Evolutionary conservation across 768 basidiomycete genomes (phyloP).

Genomic region (Lactarius tabidus): DNA sequence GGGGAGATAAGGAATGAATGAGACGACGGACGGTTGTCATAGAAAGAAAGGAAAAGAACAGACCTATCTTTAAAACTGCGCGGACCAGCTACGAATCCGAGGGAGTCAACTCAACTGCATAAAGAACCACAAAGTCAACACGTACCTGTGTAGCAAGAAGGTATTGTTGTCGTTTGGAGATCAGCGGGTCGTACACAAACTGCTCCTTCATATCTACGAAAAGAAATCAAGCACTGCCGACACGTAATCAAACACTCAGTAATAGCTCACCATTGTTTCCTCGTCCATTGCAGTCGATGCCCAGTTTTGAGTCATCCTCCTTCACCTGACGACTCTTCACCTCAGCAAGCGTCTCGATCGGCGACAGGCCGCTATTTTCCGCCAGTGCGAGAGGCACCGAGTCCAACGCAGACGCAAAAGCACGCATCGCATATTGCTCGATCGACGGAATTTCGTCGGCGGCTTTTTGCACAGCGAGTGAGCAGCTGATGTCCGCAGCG

Average conservation of each 20-base stretch:
- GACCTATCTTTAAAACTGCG: constrained; percentile 85
- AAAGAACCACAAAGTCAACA: constrained; percentile 12
- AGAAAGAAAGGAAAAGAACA: constrained; percentile 29
- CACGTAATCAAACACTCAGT: background rate
- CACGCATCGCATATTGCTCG: constrained; percentile 99
- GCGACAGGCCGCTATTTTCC: constrained; percentile 94
- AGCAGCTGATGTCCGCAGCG: constrained; percentile 94
- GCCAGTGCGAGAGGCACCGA: constrained; percentile 94
- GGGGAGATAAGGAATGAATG: constrained; percentile 8
- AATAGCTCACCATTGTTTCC: constrained; percentile 76
- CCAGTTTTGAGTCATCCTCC: constrained; percentile 80
- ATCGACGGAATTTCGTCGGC: constrained; percentile 98
- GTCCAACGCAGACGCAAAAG: constrained; percentile 95
- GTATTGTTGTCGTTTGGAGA: constrained; percentile 96
- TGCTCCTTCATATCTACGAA: constrained; percentile 92
- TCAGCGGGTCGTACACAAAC: constrained; percentile 94
- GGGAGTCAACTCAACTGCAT: background rate
- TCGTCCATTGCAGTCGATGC: constrained; percentile 87
- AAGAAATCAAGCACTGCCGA: background rate
- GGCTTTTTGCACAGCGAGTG: constrained; percentile 88
- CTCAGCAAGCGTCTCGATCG: constrained; percentile 95
- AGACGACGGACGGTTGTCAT: background rate
- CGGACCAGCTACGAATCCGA: constrained; percentile 58
- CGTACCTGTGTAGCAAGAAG: constrained; percentile 90
- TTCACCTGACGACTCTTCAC: constrained; percentile 90